These are phyloP conservation scores for Aspergillus sp. DNA, from an alignment of 2,329 filamentous ascomycete species.

Conservation along the genomic window DNA sequence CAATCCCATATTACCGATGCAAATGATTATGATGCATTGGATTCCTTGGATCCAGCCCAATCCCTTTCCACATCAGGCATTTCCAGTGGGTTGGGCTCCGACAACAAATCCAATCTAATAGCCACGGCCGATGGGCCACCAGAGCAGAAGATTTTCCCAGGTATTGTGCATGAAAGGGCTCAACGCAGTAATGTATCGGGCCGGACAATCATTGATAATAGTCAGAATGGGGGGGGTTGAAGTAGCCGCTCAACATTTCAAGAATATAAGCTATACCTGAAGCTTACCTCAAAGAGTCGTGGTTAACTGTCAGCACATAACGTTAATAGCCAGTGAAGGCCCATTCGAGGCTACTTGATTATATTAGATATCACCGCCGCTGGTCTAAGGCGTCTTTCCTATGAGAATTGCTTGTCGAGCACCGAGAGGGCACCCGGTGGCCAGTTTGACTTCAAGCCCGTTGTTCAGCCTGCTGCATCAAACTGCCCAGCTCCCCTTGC, in stretches of 20 bases:
- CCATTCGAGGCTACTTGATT: no score
- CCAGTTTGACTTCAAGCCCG: no score
- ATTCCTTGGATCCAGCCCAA: background rate
- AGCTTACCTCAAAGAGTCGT: no score
- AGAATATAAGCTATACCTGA: background rate
- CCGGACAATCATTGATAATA: background rate
- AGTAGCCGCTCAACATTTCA: background rate
- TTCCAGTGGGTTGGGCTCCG: background rate
- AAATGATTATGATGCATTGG: background rate
- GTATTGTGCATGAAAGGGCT: constrained; percentile 41
- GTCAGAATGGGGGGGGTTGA: background rate
- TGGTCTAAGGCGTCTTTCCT: no score
- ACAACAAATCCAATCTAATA: background rate
- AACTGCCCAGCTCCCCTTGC: constrained; percentile 66
- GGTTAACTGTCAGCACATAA: no score
- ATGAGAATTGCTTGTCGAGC: no score
- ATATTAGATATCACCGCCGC: no score
- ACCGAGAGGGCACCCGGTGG: no score
- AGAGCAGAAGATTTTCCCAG: constrained; percentile 45
- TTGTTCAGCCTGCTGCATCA: constrained; percentile 4
- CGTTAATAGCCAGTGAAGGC: no score
- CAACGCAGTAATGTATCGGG: constrained; percentile 26
- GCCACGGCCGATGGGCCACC: constrained; percentile 19
- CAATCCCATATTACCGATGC: background rate
- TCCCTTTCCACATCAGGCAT: background rate